phyloP scores from a whole-genome alignment of 495 filamentous ascomycete genomes.

The Penicillium turbatum region DNA sequence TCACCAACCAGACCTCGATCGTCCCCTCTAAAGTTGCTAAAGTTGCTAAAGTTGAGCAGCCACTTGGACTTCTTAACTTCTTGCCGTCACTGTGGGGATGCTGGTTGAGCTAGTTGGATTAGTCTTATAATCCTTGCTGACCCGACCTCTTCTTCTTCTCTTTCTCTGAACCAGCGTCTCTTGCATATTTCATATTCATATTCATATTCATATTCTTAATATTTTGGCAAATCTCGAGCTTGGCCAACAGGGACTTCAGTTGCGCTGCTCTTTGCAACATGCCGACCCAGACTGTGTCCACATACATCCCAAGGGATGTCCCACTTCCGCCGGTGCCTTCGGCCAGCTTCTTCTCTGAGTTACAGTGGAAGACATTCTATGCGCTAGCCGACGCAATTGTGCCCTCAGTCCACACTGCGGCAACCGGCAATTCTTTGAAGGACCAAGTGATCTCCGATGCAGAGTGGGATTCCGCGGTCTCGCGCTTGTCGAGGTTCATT shows the following conservation, averaged over 20 bases:
- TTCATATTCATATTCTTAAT: too few relatives aligned
- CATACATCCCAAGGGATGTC: conserved; percentile 40
- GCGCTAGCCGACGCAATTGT: conserved; percentile 53
- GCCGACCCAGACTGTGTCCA: conserved; percentile 18
- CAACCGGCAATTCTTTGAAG: conserved; percentile 18
- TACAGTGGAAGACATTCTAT: conserved; percentile 55
- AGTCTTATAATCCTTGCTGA: neutral
- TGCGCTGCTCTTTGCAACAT: conserved; percentile 14
- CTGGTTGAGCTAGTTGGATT: neutral
- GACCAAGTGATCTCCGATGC: conserved; percentile 35
- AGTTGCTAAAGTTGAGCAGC: too few relatives aligned
- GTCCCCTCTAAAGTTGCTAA: neutral
- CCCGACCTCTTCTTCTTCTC: neutral
- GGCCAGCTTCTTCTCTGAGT: conserved; percentile 38
- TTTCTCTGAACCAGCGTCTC: neutral
- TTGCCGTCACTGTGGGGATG: neutral
- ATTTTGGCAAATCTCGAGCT: neutral
- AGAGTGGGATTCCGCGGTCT: conserved; percentile 32
- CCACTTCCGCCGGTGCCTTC: conserved; percentile 39
- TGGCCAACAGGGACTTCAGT: neutral
- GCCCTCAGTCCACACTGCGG: conserved; percentile 43
- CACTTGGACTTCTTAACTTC: neutral
- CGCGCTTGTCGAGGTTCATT: conserved; percentile 27
- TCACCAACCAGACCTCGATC: neutral
- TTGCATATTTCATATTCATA: too few relatives aligned